Conservation (phyloP, 169 alveolate genomes). For the Babesia sp. region DNA sequence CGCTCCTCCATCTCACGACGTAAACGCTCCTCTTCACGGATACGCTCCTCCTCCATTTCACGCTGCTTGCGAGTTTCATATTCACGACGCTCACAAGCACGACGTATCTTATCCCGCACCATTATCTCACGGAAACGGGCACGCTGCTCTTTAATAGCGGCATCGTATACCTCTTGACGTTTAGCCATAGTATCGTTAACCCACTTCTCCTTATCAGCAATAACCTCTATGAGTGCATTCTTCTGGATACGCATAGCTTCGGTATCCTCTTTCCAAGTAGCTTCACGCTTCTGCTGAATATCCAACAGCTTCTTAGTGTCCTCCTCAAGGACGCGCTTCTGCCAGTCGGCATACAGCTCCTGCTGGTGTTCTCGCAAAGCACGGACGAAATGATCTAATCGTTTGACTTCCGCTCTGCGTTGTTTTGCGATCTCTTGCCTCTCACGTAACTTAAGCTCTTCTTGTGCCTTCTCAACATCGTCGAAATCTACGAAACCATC, state of each 20-base stretch:
- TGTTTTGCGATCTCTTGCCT: constrained; percentile 81
- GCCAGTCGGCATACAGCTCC: constrained; percentile 71
- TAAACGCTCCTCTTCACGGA: constrained; percentile 76
- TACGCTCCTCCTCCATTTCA: constrained; percentile 76
- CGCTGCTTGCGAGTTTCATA: constrained; percentile 68
- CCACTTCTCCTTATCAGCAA: constrained; percentile 72
- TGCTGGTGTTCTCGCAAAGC: constrained; percentile 83
- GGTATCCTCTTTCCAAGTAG: constrained; percentile 68
- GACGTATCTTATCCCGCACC: constrained; percentile 69
- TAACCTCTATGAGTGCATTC: constrained; percentile 61
- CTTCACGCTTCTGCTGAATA: constrained; percentile 73
- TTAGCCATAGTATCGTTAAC: constrained; percentile 30
- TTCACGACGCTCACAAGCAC: constrained; percentile 78
- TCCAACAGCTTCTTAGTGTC: constrained; percentile 73
- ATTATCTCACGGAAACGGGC: constrained; percentile 27
- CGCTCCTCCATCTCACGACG: constrained; percentile 71
- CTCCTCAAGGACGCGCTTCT: constrained; percentile 65
- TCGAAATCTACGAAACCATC: constrained; percentile 86
- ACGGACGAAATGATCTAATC: constrained; percentile 83
- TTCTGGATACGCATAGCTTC: constrained; percentile 70
- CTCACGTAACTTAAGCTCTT: constrained; percentile 76
- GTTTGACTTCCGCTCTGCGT: constrained; percentile 81
- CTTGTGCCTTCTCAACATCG: constrained; percentile 86
- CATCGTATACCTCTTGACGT: constrained; percentile 30
- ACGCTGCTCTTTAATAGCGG: constrained; percentile 26